These are phyloP conservation scores for Cercis canadensis DNA, from an alignment of 306 rosid genomes.

Conservation along the genomic window DNA sequence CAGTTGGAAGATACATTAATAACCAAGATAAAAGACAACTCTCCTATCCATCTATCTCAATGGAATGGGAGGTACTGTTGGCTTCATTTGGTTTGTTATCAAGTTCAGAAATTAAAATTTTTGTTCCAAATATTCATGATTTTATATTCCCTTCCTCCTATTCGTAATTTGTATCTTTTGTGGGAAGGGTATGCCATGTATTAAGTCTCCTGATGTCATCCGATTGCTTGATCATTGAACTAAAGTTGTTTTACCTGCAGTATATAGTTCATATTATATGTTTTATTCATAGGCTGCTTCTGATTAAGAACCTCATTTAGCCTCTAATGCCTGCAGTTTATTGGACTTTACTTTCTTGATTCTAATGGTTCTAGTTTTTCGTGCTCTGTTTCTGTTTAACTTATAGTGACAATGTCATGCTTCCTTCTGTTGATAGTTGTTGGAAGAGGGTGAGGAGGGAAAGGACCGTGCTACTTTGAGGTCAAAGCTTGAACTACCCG, in stretches of 20 bases:
- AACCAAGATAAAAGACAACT: not conserved
- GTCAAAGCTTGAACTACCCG: conserved; percentile 99
- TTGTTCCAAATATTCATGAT: no score
- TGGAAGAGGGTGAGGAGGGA: conserved; percentile 98
- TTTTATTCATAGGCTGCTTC: not conserved
- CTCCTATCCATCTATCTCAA: not conserved
- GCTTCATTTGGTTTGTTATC: not conserved
- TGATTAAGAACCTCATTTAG: conserved; percentile 10
- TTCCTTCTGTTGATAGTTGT: conserved; percentile 56
- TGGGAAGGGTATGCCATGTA: not conserved
- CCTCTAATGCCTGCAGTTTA: conserved; percentile 23
- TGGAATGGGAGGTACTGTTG: not conserved
- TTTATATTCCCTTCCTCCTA: not conserved
- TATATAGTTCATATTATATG: not conserved
- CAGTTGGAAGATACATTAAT: not conserved
- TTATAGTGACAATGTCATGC: conserved; percentile 26
- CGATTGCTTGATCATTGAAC: conserved; percentile 4
- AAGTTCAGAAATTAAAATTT: not conserved
- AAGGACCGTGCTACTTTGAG: conserved; percentile 85
- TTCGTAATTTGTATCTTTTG: conserved; percentile 2
- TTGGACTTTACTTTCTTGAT: conserved; percentile 10
- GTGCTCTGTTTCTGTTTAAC: conserved; percentile 28
- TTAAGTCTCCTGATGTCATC: not conserved
- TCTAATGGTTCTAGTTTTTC: conserved; percentile 13
- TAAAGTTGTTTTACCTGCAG: conserved; percentile 7